Percentiles rank a stretch among this genome's conserved stretches.
Evolutionary conservation across 2,329 filamentous ascomycete genomes (phyloP).

Genomic region (Aspergillus sp.): DNA sequence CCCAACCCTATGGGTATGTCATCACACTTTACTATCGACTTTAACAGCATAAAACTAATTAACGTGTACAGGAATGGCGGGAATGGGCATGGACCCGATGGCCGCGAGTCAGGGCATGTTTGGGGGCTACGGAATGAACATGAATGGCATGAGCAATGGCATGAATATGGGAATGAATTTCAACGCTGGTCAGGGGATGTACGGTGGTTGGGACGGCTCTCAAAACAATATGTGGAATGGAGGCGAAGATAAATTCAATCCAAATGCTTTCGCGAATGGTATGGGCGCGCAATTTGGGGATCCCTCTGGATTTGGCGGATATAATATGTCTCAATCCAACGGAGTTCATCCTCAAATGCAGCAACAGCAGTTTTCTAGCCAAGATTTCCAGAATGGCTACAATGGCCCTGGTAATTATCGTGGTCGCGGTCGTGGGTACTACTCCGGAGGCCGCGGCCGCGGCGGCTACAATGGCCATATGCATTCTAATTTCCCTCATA

Average conservation of each 20-base stretch:
- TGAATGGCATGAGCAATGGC: slow-evolving; percentile 78
- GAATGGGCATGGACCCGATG: slow-evolving; percentile 74
- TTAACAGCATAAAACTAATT: slow-evolving; percentile 20
- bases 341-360: slow-evolving; percentile 72
- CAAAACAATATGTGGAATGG: slow-evolving; percentile 73
- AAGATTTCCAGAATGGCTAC: slow-evolving; percentile 74
- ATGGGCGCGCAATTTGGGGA: slow-evolving; percentile 80
- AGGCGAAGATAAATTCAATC: slow-evolving; percentile 86
- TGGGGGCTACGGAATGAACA: slow-evolving; percentile 64
- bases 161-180: slow-evolving; percentile 72
- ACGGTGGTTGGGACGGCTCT: slow-evolving; percentile 78
- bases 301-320: slow-evolving; percentile 69
- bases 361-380: slow-evolving; percentile 57
- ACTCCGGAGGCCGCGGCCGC: slow-evolving; percentile 44
- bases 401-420: slow-evolving; percentile 64
- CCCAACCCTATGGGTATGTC: slow-evolving; percentile 82
- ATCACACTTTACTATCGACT: not conserved
- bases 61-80: slow-evolving; percentile 64
- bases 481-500: slow-evolving; percentile 34
- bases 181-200: slow-evolving; percentile 59
- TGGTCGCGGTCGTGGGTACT: slow-evolving; percentile 63
- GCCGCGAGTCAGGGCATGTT: slow-evolving; percentile 50
- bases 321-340: slow-evolving; percentile 73
- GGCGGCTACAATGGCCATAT: slow-evolving; percentile 39
- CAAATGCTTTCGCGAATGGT: slow-evolving; percentile 72